Evolutionary conservation across 2,329 filamentous ascomycete genomes (phyloP).

Genomic region (Fusarium beomiforme): DNA sequence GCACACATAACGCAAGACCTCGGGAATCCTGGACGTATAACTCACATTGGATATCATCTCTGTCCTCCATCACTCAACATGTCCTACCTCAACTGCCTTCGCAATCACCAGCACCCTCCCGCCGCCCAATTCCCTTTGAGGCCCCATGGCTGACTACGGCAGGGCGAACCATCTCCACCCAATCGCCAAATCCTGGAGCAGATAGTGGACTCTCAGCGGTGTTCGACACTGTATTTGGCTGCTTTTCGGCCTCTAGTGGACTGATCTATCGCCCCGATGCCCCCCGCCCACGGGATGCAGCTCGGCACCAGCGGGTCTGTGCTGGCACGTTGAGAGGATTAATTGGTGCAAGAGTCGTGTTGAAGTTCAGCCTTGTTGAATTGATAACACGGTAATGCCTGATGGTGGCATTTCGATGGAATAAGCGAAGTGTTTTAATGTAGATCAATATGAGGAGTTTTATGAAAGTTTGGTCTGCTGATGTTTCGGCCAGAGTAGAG

Average conservation of each 20-base stretch:
- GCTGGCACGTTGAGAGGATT: conserved; percentile 4
- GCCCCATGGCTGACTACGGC: conserved; percentile 21
- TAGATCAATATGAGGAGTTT: not conserved
- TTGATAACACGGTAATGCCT: conserved; percentile 16
- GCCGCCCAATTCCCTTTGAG: conserved; percentile 19
- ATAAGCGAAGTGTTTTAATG: not conserved
- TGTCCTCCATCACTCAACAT: not conserved
- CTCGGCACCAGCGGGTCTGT: conserved; percentile 24
- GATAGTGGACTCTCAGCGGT: conserved; percentile 19
- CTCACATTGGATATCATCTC: not conserved
- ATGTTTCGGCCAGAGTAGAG: not conserved
- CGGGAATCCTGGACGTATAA: not conserved
- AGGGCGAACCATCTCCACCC: conserved; percentile 41
- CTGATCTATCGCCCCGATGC: conserved; percentile 8
- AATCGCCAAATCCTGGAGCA: conserved; percentile 29
- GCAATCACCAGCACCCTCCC: not conserved
- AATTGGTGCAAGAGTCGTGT: conserved; percentile 31
- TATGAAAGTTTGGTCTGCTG: not conserved
- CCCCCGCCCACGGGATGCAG: conserved; percentile 27
- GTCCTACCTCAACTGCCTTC: not conserved
- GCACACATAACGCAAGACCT: not conserved
- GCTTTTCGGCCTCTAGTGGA: conserved; percentile 16
- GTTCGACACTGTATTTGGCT: conserved; percentile 17
- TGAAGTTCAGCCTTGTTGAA: conserved; percentile 39
- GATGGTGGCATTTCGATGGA: not conserved